Percentiles rank a stretch among this genome's conserved stretches.
phyloP scores from a whole-genome alignment of 495 filamentous ascomycete species.

The Rostrohypoxylon terebratum region DNA sequence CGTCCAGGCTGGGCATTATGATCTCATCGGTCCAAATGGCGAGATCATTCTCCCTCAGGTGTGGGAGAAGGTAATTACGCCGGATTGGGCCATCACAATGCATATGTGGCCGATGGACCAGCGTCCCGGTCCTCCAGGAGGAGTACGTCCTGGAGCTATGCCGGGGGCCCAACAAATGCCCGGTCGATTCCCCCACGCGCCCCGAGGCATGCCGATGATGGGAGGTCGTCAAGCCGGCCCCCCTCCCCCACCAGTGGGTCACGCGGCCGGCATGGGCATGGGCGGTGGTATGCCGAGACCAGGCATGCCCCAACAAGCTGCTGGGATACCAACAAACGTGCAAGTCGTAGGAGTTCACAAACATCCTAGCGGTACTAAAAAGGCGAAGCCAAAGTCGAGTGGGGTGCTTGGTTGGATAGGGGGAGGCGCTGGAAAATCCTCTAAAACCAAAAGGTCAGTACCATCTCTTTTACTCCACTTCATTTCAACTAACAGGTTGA shows the following conservation, averaged over 20 bases:
- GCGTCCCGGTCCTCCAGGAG: slow-evolving; percentile 22
- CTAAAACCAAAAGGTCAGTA: slow-evolving; percentile 49
- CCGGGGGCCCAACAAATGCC: slow-evolving; percentile 20
- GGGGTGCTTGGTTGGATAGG: slow-evolving; percentile 57
- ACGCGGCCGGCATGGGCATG: slow-evolving; percentile 22
- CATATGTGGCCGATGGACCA: slow-evolving; percentile 92
- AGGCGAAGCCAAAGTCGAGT: slow-evolving; percentile 43
- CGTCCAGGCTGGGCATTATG: slow-evolving; percentile 86
- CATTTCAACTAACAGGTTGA: slow-evolving; percentile 30
- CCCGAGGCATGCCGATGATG: slow-evolving; percentile 1
- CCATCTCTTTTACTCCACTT: slow-evolving; percentile 10
- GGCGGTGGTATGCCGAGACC: slow-evolving; percentile 2
- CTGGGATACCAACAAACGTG: slow-evolving; percentile 3
- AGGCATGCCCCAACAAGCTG: neutral
- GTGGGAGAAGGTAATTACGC: slow-evolving; percentile 87
- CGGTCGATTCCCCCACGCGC: slow-evolving; percentile 9
- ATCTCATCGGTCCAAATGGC: slow-evolving; percentile 83
- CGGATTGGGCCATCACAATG: slow-evolving; percentile 92
- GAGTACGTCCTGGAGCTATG: slow-evolving; percentile 12
- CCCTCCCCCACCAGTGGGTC: slow-evolving; percentile 23
- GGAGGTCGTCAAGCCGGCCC: slow-evolving; percentile 15
- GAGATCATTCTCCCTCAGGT: slow-evolving; percentile 90
- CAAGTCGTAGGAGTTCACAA: slow-evolving; percentile 36
- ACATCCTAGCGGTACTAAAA: slow-evolving; percentile 16
- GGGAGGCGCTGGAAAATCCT: slow-evolving; percentile 40